Evolutionary conservation across 129 eudicot species (phyloP).

Genomic region (Arctium minus): DNA sequence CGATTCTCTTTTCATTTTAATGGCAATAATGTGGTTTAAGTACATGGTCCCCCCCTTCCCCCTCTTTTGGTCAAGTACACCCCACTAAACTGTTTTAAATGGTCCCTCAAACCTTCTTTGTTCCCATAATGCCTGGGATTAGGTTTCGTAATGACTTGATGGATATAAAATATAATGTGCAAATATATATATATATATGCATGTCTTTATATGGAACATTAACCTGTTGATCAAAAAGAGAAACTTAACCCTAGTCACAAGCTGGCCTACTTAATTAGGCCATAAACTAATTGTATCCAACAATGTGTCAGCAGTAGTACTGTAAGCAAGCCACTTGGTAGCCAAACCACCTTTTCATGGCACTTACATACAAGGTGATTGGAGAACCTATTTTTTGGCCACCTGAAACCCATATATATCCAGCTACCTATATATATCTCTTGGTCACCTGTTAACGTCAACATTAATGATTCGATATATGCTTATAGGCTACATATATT

Average conservation of each 20-base stretch:
- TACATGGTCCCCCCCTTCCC: constrained; percentile 6
- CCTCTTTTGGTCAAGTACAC: neutral
- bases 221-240: neutral
- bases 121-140: constrained; percentile 26
- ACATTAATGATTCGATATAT: neutral
- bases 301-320: constrained; percentile 8
- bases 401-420: neutral
- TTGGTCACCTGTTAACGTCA: neutral
- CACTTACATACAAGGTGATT: constrained; percentile 12
- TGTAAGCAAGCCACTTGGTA: constrained; percentile 19
- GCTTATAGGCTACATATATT: neutral
- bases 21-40: constrained; percentile 3
- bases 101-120: constrained; percentile 5
- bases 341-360: constrained; percentile 5
- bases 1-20: neutral
- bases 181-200: neutral
- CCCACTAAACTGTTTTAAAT: constrained; percentile 22
- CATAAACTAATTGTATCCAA: constrained; percentile 6
- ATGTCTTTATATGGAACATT: neutral
- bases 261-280: constrained; percentile 9
- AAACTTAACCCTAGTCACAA: neutral
- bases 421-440: neutral
- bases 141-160: constrained; percentile 2
- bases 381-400: constrained; percentile 4
- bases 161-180: constrained; percentile 8